A percentile compares a stretch with the other conserved stretches of the same genome.
These are phyloP conservation scores for Apiotrichum mycotoxinovorans DNA, from an alignment of 1,284 basidiomycete genomes.

Conservation along the genomic window DNA sequence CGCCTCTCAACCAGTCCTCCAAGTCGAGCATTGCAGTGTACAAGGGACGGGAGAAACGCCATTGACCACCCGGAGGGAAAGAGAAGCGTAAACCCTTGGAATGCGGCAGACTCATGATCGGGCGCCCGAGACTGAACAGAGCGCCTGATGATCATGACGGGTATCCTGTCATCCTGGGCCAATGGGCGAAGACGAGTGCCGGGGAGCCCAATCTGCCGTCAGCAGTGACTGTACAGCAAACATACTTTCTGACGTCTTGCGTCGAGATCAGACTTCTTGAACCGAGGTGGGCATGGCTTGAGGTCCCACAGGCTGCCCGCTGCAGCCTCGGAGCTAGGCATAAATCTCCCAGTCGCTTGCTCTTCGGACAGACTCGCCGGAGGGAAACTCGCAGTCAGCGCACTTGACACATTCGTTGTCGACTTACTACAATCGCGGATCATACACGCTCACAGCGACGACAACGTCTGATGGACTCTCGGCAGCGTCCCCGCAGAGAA, in stretches of 20 bases:
- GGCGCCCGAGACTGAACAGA: constrained; percentile 53
- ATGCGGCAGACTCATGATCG: constrained; percentile 25
- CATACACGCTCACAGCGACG: constrained; percentile 70
- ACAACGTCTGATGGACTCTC: constrained; percentile 68
- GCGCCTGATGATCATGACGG: constrained; percentile 75
- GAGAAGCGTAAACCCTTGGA: constrained; percentile 80
- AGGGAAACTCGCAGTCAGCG: constrained; percentile 26
- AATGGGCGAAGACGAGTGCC: constrained; percentile 65
- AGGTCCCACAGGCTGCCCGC: constrained; percentile 62
- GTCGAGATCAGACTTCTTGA: constrained; percentile 78
- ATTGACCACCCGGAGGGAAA: constrained; percentile 82
- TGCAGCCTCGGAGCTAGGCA: background rate
- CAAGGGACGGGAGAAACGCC: constrained; percentile 76
- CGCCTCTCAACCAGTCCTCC: constrained; percentile 73
- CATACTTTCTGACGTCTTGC: constrained; percentile 66
- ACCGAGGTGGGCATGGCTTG: constrained; percentile 60
- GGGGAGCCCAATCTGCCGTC: constrained; percentile 64
- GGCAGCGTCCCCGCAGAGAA: constrained; percentile 62
- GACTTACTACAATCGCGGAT: constrained; percentile 57
- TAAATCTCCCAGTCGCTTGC: background rate
- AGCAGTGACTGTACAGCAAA: background rate
- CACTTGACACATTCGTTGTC: too few species aligned
- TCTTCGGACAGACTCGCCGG: constrained; percentile 14
- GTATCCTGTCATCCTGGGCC: constrained; percentile 72
- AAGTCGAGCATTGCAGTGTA: constrained; percentile 72